Evolutionary conservation across 73 alveolate species (phyloP).

Genomic region (Urostyla sp.): DNA sequence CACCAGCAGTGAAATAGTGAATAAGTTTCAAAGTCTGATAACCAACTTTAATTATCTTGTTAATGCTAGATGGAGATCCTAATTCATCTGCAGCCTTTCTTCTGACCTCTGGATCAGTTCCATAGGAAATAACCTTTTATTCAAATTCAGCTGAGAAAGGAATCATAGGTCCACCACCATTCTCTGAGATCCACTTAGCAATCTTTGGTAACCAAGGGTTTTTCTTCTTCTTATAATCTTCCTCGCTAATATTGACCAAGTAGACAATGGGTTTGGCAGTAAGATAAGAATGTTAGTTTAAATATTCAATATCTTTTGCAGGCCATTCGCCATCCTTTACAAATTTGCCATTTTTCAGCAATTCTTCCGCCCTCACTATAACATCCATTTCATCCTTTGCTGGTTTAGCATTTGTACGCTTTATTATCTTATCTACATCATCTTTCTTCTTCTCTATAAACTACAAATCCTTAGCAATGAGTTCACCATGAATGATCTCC

Average conservation of each 20-base stretch:
- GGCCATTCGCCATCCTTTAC: conserved; percentile 95
- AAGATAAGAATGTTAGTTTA: conserved; percentile 89
- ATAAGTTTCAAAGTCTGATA: conserved; percentile 92
- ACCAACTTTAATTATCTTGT: conserved; percentile 94
- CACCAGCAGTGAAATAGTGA: conserved; percentile 99
- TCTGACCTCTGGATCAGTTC: conserved; percentile 80
- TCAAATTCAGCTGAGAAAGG: conserved; percentile 96
- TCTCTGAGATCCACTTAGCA: conserved; percentile 89
- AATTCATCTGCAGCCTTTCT: conserved; percentile 72
- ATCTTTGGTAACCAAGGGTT: conserved; percentile 94
- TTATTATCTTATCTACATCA: conserved; percentile 90
- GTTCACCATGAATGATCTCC: conserved; percentile 93
- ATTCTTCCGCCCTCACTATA: conserved; percentile 75
- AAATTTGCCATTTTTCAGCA: conserved; percentile 81
- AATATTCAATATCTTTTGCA: conserved; percentile 92
- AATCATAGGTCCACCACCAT: conserved; percentile 96
- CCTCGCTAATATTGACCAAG: conserved; percentile 90
- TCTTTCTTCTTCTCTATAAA: conserved; percentile 72
- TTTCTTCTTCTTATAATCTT: conserved; percentile 91
- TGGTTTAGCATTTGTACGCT: conserved; percentile 89
- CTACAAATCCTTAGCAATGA: conserved; percentile 92
- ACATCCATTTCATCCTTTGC: conserved; percentile 90
- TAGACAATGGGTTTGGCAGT: conserved; percentile 98
- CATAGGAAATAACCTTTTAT: conserved; percentile 67
- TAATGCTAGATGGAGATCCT: conserved; percentile 86